Evolutionary conservation across 768 basidiomycete species (phyloP).

Genomic region (Collybia nuda): DNA sequence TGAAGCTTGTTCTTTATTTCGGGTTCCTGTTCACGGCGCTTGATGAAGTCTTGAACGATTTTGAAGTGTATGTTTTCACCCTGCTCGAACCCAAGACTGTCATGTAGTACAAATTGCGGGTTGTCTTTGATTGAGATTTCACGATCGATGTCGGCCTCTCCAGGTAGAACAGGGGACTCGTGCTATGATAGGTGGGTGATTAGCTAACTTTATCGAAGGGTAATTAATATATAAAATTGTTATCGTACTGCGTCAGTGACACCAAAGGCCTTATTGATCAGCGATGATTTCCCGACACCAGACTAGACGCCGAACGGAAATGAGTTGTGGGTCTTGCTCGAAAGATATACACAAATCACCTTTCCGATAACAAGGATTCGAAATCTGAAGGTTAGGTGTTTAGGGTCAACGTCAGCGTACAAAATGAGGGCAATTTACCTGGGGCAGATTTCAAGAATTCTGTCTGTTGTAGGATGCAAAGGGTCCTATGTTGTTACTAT

Average conservation of each 20-base stretch:
- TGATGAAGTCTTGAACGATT: constrained; percentile 21
- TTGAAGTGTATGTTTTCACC: constrained; percentile 18
- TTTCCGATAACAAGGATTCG: constrained; percentile 27
- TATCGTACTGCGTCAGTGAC: constrained; percentile 23
- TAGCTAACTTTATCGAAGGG: no score
- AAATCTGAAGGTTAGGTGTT: constrained; percentile 11
- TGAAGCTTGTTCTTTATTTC: constrained; percentile 17
- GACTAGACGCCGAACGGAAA: no score
- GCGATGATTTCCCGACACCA: constrained; percentile 26
- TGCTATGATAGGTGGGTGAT: no score
- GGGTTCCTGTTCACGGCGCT: neutral
- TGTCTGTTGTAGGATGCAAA: constrained; percentile 10
- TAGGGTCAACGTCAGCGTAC: no score
- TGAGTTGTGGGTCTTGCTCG: no score
- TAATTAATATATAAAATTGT: no score
- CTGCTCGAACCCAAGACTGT: constrained; percentile 28
- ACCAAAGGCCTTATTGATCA: constrained; percentile 26
- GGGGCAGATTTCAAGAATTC: constrained; percentile 14
- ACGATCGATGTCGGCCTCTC: constrained; percentile 15
- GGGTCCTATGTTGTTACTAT: no score
- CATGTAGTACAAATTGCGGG: constrained; percentile 26
- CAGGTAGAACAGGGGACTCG: neutral
- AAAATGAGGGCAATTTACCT: constrained; percentile 2
- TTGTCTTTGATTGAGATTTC: constrained; percentile 20
- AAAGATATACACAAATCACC: constrained; percentile 8